Percentiles rank a stretch among this genome's conserved stretches.
These are phyloP conservation scores for Barnettozyma populi DNA, from an alignment of 805 yeast species.

Conservation along the genomic window DNA sequence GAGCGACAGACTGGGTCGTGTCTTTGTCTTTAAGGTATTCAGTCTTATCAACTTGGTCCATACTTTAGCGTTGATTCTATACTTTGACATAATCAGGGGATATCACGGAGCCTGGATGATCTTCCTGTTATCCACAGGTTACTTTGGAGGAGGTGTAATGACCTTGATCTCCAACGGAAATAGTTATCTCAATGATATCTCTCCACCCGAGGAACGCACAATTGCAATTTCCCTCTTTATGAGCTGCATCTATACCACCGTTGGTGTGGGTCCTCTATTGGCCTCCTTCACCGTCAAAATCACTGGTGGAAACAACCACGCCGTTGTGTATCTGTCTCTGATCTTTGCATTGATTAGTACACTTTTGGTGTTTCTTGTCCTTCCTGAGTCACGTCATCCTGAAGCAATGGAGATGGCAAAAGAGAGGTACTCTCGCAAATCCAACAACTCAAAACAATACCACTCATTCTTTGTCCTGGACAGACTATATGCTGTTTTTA, in stretches of 20 bases:
- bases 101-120: conserved; percentile 13
- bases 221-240: conserved; percentile 17
- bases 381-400: conserved; percentile 19
- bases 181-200: conserved; percentile 21
- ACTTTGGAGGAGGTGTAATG: conserved; percentile 21
- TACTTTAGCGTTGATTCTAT: conserved; percentile 11
- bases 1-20: conserved; percentile 21
- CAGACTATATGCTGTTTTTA: not conserved
- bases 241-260: conserved; percentile 19
- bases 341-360: conserved; percentile 8
- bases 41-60: conserved; percentile 13
- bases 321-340: conserved; percentile 8
- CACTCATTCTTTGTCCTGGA: not conserved
- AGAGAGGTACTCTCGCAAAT: conserved; percentile 2
- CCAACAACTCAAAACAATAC: not conserved
- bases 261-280: conserved; percentile 22
- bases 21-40: conserved; percentile 17
- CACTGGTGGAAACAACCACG: conserved; percentile 5
- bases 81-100: conserved; percentile 6
- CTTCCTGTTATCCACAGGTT: conserved; percentile 10
- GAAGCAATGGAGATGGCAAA: conserved; percentile 16
- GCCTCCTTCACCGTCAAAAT: conserved; percentile 19
- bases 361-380: conserved; percentile 2
- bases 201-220: conserved; percentile 13
- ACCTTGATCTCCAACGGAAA: conserved; percentile 22